A percentile compares a stretch with the other conserved stretches of the same genome.
These are phyloP conservation scores for Botryotinia convoluta DNA, from an alignment of 2,329 filamentous ascomycete genomes.

Conservation along the genomic window DNA sequence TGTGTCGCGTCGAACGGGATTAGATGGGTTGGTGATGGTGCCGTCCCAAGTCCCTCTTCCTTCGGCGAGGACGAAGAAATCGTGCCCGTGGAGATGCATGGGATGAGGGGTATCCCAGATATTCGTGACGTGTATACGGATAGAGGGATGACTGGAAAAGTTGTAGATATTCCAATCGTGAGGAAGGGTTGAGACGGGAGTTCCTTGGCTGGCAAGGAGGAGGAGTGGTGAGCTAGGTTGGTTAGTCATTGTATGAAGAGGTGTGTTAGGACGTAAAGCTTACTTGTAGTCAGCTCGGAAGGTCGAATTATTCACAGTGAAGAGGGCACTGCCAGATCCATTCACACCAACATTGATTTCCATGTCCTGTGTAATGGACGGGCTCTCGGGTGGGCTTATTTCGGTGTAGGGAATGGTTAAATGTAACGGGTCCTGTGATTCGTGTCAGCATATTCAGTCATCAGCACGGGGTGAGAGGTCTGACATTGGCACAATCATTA, in stretches of 20 bases:
- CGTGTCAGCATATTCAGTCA: background rate
- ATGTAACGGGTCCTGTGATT: conserved; percentile 12
- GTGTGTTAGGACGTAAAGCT: background rate
- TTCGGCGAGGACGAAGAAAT: conserved; percentile 63
- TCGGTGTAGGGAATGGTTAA: conserved; percentile 7
- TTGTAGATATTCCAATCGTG: conserved; percentile 52
- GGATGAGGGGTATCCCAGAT: conserved; percentile 53
- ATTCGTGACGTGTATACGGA: conserved; percentile 30
- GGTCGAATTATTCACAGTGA: conserved; percentile 15
- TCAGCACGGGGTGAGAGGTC: background rate
- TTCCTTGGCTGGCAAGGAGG: conserved; percentile 43
- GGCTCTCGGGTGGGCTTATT: conserved; percentile 9
- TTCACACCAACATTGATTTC: conserved; percentile 16
- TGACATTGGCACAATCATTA: conserved; percentile 21
- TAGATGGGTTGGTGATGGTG: conserved; percentile 43
- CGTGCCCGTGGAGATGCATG: conserved; percentile 70
- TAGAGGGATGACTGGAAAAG: conserved; percentile 39
- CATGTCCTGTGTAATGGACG: conserved; percentile 18
- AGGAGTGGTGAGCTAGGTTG: conserved; percentile 34
- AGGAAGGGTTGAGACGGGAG: conserved; percentile 47
- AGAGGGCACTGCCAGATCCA: conserved; percentile 8
- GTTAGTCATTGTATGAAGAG: background rate
- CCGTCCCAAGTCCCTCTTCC: conserved; percentile 39
- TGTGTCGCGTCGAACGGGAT: conserved; percentile 53
- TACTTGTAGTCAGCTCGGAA: conserved; percentile 19